Evolutionary conservation across 139 green algal genomes (phyloP), one percentile per base, ranked within the genome.

Genomic region (Haematococcus lacustris): DNA sequence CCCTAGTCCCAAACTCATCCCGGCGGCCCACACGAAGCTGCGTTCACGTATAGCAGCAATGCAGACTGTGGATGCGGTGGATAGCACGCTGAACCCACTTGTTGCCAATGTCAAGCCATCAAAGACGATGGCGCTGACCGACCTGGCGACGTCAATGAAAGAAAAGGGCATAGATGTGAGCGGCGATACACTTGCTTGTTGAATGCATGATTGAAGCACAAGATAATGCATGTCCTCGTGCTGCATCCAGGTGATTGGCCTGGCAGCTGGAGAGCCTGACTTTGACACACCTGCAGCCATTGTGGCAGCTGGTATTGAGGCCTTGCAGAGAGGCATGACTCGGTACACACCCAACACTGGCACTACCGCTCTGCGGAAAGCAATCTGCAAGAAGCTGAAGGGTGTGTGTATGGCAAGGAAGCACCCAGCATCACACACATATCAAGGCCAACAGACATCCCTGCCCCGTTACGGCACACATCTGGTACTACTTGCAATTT

Each of bases 201-300:
- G 21, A n/a, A n/a, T 57, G 47, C 47, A 57, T n/a, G 47, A 13
- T 57, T 57, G 17, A 57, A 21, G 47, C 47, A 21, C 47, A n/a
- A 57, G 47, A n/a, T 57, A 13, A 13, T 57, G 47, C 21, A 57
- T 57, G 32, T n/a, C 30, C 32, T n/a, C 33, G 40, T 41, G 32
- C 43, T 30, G 34, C 3, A 60, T 57, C 26, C 78, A 90, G 76
- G 85, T 98, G 23, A 95, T 99, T 47, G 86, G 88, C 3, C 78
- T 99, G 35, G 92, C 93, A 1, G 95, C 91, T 3, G 94, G 95
- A 0, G 95, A 98, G 76, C 93, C 94, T 2, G 95, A 98, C 77
- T 98, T 99, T 77, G 91, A 95, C 81, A 98, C 95, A 0, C 95
- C 95, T 0, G 75, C 73, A 0, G 71, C 74, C 2, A 91, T 98